Evolutionary conservation across 441 rosid species (phyloP), one percentile per base, ranked within the genome.

Genomic region (Pelargonium fulgidum): DNA sequence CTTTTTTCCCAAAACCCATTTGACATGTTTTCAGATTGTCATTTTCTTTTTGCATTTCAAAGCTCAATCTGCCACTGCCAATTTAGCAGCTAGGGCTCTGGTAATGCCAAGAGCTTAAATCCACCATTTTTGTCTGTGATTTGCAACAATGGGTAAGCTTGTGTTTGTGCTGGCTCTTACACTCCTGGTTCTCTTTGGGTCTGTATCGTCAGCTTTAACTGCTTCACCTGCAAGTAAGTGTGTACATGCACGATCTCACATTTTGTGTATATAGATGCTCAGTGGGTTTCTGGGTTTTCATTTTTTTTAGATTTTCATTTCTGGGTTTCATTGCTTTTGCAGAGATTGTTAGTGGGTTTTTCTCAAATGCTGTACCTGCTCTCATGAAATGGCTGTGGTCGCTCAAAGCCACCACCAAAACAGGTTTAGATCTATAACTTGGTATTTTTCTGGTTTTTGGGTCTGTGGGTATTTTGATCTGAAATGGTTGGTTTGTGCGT

Each of bases 331-430:
- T 11, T 47, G 52, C 1, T 78, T 71, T 66, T 71, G 87, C 90
- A 93, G 98, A 82, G 86, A 82, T 88, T 76, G 83, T 91, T 22
- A 84, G 73, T 81, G 86, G 88, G 71, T 72, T 88, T 79, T 76
- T 91, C 85, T 84, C 93, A 9, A 88, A 88, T 81, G 83, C 80
- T 2, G 78, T 77, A 64, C 74, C 92, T 73, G 81, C 81, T 71
- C 74, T 81, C 52, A 68, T 89, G 83, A 92, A 89, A 80, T 85
- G 93, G 97, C 14, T 88, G 33, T 87, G 94, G 90, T 91, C 96
- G 26, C 82, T 91, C 76, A 93, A 86, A 80, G 70, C 92, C 76
- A 80, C 88, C 73, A 80, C 92, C 12, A 85, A 86, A 80, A 87
- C 93, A 84, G 96, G 99, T 90, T 71, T 42, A 72, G 84, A 81